Percentiles rank a stretch among this genome's conserved stretches.
Conservation (phyloP, 2,329 filamentous ascomycete genomes). For the Aspergillus quadrilineatus region DNA sequence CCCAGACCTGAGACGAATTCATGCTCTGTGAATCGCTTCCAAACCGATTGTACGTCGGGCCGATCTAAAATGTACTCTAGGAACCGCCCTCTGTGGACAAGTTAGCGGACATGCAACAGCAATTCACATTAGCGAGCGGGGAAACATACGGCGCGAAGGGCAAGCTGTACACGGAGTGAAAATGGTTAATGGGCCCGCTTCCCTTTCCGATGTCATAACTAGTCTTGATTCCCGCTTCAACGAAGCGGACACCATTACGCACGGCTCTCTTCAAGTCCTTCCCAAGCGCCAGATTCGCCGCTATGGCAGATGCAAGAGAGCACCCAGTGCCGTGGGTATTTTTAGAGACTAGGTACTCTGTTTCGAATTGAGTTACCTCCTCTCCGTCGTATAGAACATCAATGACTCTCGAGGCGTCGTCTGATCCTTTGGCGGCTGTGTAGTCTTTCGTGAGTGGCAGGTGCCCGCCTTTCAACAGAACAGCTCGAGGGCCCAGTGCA, state of each 20-base stretch:
- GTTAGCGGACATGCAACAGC: neutral
- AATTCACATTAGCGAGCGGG: neutral
- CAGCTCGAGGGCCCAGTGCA: slow-evolving; percentile 70
- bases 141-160: slow-evolving; percentile 57
- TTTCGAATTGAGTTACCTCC: slow-evolving; percentile 63
- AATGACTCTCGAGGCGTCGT: slow-evolving; percentile 66
- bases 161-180: slow-evolving; percentile 60
- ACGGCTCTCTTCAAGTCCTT: slow-evolving; percentile 53
- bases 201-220: slow-evolving; percentile 58
- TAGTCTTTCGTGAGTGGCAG: slow-evolving; percentile 69
- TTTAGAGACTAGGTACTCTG: slow-evolving; percentile 66
- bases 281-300: slow-evolving; percentile 59
- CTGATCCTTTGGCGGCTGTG: slow-evolving; percentile 56
- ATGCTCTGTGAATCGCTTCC: slow-evolving; percentile 76
- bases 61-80: slow-evolving; percentile 77
- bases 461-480: slow-evolving; percentile 89
- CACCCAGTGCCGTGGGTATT: slow-evolving; percentile 96
- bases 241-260: slow-evolving; percentile 57
- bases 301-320: slow-evolving; percentile 76
- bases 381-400: slow-evolving; percentile 71
- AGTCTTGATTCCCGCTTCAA: slow-evolving; percentile 61
- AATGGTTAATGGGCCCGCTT: slow-evolving; percentile 66
- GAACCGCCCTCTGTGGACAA: slow-evolving; percentile 62
- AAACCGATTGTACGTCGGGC: slow-evolving; percentile 69
- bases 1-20: slow-evolving; percentile 77